phyloP scores from a whole-genome alignment of 2,329 filamentous ascomycete species.

The Diaporthe batatas region DNA sequence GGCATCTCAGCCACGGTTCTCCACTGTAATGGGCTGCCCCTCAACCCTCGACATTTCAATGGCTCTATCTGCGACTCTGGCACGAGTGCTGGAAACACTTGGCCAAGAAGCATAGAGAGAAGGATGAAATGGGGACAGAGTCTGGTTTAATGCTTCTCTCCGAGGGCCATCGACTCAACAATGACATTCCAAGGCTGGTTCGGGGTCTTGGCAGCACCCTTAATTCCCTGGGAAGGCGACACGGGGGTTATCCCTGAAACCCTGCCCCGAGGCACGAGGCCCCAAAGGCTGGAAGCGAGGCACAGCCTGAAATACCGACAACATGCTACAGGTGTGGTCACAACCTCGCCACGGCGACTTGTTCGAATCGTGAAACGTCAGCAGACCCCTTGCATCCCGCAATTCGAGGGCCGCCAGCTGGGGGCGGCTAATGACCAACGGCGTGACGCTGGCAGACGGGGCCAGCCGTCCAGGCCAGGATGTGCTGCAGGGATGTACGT shows the following conservation, averaged over 20 bases:
- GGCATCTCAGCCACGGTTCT: background rate
- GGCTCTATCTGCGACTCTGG: slow-evolving; percentile 22
- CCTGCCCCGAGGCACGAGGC: background rate
- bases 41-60: background rate
- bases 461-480: slow-evolving; percentile 11
- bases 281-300: background rate
- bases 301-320: no score
- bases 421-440: slow-evolving; percentile 39
- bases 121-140: background rate
- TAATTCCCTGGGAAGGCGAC: slow-evolving; percentile 12
- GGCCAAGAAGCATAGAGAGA: slow-evolving; percentile 1
- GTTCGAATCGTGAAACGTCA: slow-evolving; percentile 36
- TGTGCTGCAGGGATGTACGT: slow-evolving; percentile 11
- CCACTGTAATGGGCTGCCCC: background rate
- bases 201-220: slow-evolving; percentile 14
- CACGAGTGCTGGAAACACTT: background rate
- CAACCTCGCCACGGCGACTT: slow-evolving; percentile 20
- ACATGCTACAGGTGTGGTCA: slow-evolving; percentile 22
- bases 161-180: slow-evolving; percentile 20
- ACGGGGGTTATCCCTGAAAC: slow-evolving; percentile 28
- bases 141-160: slow-evolving; percentile 5
- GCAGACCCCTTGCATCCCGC: slow-evolving; percentile 32
- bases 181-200: slow-evolving; percentile 4
- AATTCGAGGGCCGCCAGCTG: slow-evolving; percentile 37
- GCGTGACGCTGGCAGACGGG: slow-evolving; percentile 35